These are phyloP conservation scores for Solidago caesia DNA, from an alignment of 129 eudicot species.

Conservation along the genomic window DNA sequence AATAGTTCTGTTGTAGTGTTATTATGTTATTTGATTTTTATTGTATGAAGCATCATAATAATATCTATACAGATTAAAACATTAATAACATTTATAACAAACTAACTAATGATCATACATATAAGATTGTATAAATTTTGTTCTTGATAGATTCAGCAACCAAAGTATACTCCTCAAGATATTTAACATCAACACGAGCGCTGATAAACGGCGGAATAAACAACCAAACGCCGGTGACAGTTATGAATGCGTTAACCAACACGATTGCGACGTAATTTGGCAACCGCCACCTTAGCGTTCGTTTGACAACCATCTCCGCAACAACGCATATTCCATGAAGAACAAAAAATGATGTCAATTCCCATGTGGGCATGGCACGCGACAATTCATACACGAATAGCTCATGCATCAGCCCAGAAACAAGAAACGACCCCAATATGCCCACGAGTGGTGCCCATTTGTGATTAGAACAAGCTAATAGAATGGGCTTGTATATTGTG, in stretches of 20 bases:
- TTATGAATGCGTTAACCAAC: slow-evolving; percentile 40
- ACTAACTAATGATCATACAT: neutral
- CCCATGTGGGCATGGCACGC: slow-evolving; percentile 56
- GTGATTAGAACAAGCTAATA: neutral
- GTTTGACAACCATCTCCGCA: slow-evolving; percentile 55
- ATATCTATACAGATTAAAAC: neutral
- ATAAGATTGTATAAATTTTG: neutral
- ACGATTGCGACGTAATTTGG: slow-evolving; percentile 33
- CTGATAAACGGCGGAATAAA: slow-evolving; percentile 48
- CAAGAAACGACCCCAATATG: slow-evolving; percentile 20
- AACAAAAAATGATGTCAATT: slow-evolving; percentile 57
- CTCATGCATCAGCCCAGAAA: slow-evolving; percentile 59
- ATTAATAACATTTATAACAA: neutral
- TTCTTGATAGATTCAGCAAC: slow-evolving; percentile 11
- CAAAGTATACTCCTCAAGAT: slow-evolving; percentile 24
- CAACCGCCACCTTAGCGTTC: slow-evolving; percentile 32
- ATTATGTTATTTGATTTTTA: neutral
- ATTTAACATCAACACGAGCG: slow-evolving; percentile 17
- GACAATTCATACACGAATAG: slow-evolving; percentile 47
- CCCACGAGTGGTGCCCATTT: slow-evolving; percentile 36
- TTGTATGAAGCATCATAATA: neutral
- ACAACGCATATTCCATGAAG: slow-evolving; percentile 59
- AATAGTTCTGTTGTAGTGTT: neutral
- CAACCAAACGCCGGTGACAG: slow-evolving; percentile 48
- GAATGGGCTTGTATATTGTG: slow-evolving; percentile 40